A percentile compares a stretch with the other conserved stretches of the same genome.
Evolutionary conservation across 441 rosid species (phyloP).

Genomic region (Euphorbia schlechtendalii): DNA sequence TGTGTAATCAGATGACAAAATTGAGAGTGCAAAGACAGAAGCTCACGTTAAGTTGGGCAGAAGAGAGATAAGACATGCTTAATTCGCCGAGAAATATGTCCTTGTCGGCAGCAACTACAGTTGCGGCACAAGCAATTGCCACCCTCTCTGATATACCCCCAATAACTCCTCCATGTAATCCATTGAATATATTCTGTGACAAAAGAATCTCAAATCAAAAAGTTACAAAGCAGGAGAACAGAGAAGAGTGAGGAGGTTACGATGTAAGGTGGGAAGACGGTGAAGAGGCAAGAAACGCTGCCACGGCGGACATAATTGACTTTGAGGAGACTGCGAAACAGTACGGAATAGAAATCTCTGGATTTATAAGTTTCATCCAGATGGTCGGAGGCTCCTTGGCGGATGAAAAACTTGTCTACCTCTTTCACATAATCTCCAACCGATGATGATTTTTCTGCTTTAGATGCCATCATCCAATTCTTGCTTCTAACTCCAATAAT

Average conservation of each 20-base stretch:
- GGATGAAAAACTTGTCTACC: neutral
- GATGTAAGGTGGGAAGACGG: conserved; percentile 40
- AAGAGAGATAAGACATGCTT: neutral
- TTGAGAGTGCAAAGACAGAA: neutral
- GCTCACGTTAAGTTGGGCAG: neutral
- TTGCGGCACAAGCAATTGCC: neutral
- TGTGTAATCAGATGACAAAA: no score
- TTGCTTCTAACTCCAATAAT: neutral
- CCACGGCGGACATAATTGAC: conserved; percentile 44
- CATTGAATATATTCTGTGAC: neutral
- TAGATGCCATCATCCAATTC: neutral
- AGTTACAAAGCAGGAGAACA: no score
- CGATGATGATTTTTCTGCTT: neutral
- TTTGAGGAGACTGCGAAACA: conserved; percentile 40
- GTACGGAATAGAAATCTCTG: conserved; percentile 40
- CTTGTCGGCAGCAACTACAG: neutral
- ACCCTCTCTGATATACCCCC: neutral
- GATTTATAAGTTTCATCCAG: conserved; percentile 24
- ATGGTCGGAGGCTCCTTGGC: neutral
- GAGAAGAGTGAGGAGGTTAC: conserved; percentile 54
- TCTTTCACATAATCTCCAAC: neutral
- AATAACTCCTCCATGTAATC: neutral
- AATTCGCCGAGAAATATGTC: neutral
- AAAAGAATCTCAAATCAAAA: no score
- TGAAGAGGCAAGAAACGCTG: conserved; percentile 48